These are phyloP conservation scores for Rossbeevera mucosa DNA, from an alignment of 768 basidiomycete genomes.

Conservation along the genomic window DNA sequence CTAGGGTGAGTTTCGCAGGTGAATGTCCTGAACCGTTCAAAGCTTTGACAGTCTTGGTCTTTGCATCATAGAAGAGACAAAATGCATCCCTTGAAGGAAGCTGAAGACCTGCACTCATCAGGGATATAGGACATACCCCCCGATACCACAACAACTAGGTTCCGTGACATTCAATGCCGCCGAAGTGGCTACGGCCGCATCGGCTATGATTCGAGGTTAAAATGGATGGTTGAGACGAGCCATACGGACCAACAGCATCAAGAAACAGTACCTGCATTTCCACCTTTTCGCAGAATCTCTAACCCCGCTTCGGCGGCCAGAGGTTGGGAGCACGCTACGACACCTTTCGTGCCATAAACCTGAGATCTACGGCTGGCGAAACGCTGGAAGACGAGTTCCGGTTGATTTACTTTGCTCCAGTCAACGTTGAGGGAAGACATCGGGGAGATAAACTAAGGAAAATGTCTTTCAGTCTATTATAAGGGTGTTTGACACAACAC, in stretches of 20 bases:
- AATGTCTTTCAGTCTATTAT: background rate
- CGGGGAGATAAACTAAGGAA: background rate
- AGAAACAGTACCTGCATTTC: slow-evolving; percentile 76
- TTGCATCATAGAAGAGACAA: slow-evolving; percentile 88
- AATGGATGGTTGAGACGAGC: background rate
- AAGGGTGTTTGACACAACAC: background rate
- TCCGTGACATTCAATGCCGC: slow-evolving; percentile 92
- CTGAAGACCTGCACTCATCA: slow-evolving; percentile 9
- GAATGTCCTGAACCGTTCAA: slow-evolving; percentile 91
- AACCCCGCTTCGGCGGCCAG: slow-evolving; percentile 88
- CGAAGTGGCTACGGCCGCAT: slow-evolving; percentile 91
- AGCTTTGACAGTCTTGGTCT: slow-evolving; percentile 75
- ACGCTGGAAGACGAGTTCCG: slow-evolving; percentile 59
- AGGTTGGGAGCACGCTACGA: slow-evolving; percentile 88
- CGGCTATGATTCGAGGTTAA: slow-evolving; percentile 44
- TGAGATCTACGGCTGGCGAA: slow-evolving; percentile 85
- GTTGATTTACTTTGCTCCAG: slow-evolving; percentile 61
- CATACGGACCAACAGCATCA: background rate
- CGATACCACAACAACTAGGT: slow-evolving; percentile 86
- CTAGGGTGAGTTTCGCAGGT: slow-evolving; percentile 73
- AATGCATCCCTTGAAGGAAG: slow-evolving; percentile 66
- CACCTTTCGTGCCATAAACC: slow-evolving; percentile 80
- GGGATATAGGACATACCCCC: slow-evolving; percentile 51
- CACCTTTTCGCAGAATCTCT: slow-evolving; percentile 87
- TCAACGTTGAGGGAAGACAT: slow-evolving; percentile 39